These are phyloP conservation scores for Zygotorulaspora danielsina DNA, from an alignment of 805 yeast genomes.

Conservation along the genomic window DNA sequence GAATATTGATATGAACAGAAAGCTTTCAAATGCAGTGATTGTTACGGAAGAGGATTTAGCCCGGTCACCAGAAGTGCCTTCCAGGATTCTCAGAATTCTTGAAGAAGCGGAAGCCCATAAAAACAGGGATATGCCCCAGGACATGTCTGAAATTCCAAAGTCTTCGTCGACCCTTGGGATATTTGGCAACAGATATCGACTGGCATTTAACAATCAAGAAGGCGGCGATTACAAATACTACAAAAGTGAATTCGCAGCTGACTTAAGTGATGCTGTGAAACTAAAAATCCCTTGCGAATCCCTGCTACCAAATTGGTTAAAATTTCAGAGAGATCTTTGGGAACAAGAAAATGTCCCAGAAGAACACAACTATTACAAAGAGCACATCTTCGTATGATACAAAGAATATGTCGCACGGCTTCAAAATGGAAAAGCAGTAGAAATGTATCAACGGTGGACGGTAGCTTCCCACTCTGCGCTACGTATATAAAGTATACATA, in stretches of 20 bases:
- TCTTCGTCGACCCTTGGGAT: constrained; percentile 30
- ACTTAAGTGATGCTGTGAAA: constrained; percentile 29
- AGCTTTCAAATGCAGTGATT: constrained; percentile 18
- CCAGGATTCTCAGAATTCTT: constrained; percentile 24
- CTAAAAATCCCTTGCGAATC: constrained; percentile 57
- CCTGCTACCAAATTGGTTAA: constrained; percentile 74
- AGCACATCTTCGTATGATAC: constrained; percentile 27
- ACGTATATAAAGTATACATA: constrained; percentile 8
- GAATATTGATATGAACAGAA: constrained; percentile 8
- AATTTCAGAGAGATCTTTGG: constrained; percentile 60
- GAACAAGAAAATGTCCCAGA: constrained; percentile 42
- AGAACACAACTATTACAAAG: constrained; percentile 35
- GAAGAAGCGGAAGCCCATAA: constrained; percentile 24
- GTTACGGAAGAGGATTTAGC: constrained; percentile 30
- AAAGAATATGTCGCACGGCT: constrained; percentile 27
- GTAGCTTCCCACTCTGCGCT: constrained; percentile 30
- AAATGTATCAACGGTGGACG: constrained; percentile 6
- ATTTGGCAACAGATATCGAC: constrained; percentile 32
- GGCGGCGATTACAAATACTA: constrained; percentile 38
- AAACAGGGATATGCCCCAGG: constrained; percentile 5
- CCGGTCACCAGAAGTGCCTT: constrained; percentile 29
- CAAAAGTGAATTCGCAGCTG: constrained; percentile 38
- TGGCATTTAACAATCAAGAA: constrained; percentile 33
- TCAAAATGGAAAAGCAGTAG: constrained; percentile 32
- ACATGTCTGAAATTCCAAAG: constrained; percentile 14